Conservation (phyloP, 2,329 filamentous ascomycete species). For the Xylariales sp. region DNA sequence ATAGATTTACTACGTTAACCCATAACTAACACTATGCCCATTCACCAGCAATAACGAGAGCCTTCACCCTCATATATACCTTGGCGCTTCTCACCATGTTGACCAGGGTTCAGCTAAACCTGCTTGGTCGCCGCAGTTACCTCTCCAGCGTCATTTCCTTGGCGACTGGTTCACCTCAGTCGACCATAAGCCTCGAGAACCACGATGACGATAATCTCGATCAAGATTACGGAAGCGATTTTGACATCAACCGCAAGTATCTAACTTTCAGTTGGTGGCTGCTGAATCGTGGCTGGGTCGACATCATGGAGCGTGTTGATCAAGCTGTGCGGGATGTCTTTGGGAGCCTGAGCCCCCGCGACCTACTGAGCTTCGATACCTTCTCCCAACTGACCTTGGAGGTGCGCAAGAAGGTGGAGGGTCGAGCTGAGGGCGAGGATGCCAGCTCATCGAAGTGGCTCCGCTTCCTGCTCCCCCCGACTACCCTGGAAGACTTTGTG, state of each 20-base stretch:
- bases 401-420: conserved; percentile 82
- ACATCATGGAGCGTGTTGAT: conserved; percentile 77
- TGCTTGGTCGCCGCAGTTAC: conserved; percentile 91
- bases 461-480: conserved; percentile 74
- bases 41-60: conserved; percentile 72
- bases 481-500: conserved; percentile 75
- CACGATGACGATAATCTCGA: conserved; percentile 84
- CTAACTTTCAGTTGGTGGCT: conserved; percentile 98
- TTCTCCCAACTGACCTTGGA: conserved; percentile 78
- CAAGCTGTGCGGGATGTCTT: conserved; percentile 86
- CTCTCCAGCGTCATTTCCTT: conserved; percentile 91
- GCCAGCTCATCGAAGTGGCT: conserved; percentile 66
- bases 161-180: conserved; percentile 68
- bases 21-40: conserved; percentile 8
- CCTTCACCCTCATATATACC: conserved; percentile 90
- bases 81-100: conserved; percentile 85
- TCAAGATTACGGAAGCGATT: conserved; percentile 84
- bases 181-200: conserved; percentile 86
- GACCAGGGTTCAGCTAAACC: conserved; percentile 93
- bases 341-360: conserved; percentile 80
- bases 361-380: conserved; percentile 76
- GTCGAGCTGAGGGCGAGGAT: conserved; percentile 39
- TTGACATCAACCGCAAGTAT: conserved; percentile 92
- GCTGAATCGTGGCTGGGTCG: conserved; percentile 82
- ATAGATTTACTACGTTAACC: neutral